A percentile compares a stretch with the other conserved stretches of the same genome.
Conservation (phyloP, 208 protist genomes). For the Leishmania lainsoni region DNA sequence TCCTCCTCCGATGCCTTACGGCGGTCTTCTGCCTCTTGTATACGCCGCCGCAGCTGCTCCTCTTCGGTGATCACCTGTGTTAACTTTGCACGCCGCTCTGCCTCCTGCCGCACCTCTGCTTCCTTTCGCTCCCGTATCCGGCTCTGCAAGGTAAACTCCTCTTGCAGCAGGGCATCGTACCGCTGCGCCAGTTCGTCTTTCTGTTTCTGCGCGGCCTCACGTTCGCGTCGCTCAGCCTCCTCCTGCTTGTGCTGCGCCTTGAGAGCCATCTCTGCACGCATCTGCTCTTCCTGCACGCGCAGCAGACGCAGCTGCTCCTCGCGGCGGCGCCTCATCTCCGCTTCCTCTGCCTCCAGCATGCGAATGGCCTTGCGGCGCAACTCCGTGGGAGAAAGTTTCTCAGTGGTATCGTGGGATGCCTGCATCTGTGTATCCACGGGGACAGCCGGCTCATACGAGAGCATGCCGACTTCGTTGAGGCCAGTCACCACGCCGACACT, state of each 20-base stretch:
- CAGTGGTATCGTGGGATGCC: neutral
- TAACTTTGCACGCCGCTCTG: conserved; percentile 41
- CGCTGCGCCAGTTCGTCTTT: conserved; percentile 36
- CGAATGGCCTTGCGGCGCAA: conserved; percentile 69
- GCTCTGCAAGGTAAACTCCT: conserved; percentile 47
- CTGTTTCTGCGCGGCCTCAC: conserved; percentile 36
- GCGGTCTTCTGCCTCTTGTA: conserved; percentile 50
- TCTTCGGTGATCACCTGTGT: conserved; percentile 69
- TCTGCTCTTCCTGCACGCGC: conserved; percentile 42
- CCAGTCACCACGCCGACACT: neutral
- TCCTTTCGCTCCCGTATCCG: conserved; percentile 39
- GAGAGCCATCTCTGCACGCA: conserved; percentile 32
- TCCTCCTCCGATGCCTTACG: conserved; percentile 46
- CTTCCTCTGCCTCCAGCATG: conserved; percentile 78
- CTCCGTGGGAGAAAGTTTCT: conserved; percentile 16
- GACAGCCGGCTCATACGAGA: conserved; percentile 30
- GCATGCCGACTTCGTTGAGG: conserved; percentile 21
- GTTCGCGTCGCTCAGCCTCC: conserved; percentile 46
- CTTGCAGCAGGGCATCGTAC: conserved; percentile 35
- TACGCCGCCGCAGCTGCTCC: conserved; percentile 56
- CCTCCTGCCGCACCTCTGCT: conserved; percentile 30
- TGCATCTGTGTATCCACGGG: conserved; percentile 17
- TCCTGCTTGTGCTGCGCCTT: conserved; percentile 62
- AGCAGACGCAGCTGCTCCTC: conserved; percentile 40
- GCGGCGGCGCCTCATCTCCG: conserved; percentile 37